Evolutionary conservation across 1,139 yeast species (phyloP).

Genomic region (Debaryomyces singareniensis): DNA sequence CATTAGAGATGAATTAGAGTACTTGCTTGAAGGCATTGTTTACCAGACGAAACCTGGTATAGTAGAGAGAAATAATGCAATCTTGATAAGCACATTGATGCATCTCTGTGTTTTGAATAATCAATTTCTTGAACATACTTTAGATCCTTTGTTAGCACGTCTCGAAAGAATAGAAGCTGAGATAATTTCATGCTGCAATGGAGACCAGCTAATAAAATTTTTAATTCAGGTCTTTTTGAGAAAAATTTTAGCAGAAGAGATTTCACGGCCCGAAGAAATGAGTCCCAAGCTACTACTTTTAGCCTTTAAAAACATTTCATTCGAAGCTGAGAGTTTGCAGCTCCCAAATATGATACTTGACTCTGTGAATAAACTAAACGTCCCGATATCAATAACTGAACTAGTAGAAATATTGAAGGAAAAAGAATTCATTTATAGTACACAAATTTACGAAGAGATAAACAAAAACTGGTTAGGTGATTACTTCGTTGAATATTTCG

Average conservation of each 20-base stretch:
- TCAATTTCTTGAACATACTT: constrained; percentile 1
- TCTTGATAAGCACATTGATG: constrained; percentile 11
- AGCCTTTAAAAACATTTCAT: neutral
- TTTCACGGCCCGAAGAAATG: neutral
- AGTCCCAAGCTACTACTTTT: neutral
- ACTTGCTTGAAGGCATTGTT: constrained; percentile 15
- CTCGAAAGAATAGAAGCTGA: neutral
- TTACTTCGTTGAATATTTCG: constrained; percentile 3
- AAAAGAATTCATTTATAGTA: neutral
- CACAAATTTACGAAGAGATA: neutral
- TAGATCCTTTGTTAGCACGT: neutral
- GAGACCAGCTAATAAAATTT: neutral
- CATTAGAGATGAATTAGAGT: constrained; percentile 10
- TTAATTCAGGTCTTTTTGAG: neutral
- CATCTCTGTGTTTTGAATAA: constrained; percentile 6
- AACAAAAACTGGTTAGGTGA: neutral
- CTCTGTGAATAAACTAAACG: neutral
- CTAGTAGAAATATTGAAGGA: neutral
- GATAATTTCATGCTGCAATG: neutral
- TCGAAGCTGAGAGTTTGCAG: neutral
- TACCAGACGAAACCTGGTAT: constrained; percentile 3
- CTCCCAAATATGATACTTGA: neutral
- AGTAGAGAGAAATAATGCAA: constrained; percentile 7
- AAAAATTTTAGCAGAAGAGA: neutral
- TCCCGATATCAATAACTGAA: neutral